phyloP scores from a whole-genome alignment of 2,329 filamentous ascomycete species.

The Trichoderma pleuroti region DNA sequence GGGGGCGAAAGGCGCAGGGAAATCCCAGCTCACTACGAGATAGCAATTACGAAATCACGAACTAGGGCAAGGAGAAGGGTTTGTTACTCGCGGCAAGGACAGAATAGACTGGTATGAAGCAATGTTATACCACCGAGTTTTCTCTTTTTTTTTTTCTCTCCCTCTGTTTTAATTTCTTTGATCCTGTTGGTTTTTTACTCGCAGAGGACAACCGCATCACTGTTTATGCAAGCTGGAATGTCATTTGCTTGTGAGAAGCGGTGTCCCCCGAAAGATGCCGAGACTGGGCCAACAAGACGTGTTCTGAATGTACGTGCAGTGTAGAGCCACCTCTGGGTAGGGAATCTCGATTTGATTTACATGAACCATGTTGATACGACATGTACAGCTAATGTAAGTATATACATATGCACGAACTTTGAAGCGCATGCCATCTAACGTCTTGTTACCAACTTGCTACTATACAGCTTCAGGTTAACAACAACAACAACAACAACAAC shows the following conservation, averaged over 20 bases:
- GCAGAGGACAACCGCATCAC: neutral
- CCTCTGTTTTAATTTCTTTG: neutral
- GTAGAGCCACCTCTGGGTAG: neutral
- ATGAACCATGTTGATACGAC: neutral
- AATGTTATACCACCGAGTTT: neutral
- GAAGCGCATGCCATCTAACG: neutral
- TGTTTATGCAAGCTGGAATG: neutral
- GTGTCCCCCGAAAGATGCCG: neutral
- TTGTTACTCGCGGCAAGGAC: neutral
- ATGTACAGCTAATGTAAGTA: neutral
- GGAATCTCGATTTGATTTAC: neutral
- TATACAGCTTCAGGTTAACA: neutral
- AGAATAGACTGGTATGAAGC: constrained; percentile 13
- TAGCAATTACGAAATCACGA: neutral
- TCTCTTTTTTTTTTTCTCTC: too few species aligned
- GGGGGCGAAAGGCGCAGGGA: constrained; percentile 28
- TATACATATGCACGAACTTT: neutral
- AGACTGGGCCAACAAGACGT: neutral
- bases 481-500: too few species aligned
- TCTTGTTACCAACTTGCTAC: neutral
- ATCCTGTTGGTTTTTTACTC: neutral
- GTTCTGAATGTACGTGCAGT: neutral
- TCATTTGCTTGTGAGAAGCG: neutral
- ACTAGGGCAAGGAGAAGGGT: neutral
- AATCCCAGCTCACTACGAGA: neutral